A percentile compares a stretch with the other conserved stretches of the same genome.
phyloP scores from a whole-genome alignment of 768 basidiomycete species.

The Tulasnella calospora region DNA sequence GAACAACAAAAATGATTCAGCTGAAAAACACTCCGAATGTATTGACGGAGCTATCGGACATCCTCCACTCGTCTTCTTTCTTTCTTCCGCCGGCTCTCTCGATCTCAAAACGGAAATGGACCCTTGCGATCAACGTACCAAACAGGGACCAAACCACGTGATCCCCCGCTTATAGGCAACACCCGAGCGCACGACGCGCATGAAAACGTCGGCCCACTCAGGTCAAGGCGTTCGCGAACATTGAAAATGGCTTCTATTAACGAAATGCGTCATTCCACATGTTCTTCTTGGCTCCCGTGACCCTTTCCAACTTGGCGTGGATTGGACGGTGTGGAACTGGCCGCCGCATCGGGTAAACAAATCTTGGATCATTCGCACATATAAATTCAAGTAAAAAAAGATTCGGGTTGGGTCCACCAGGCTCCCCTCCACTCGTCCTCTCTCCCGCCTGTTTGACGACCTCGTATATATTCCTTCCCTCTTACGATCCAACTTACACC shows the following conservation, averaged over 20 bases:
- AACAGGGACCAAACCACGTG: background rate
- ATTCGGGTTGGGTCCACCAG: background rate
- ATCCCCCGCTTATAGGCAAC: background rate
- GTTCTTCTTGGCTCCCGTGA: background rate
- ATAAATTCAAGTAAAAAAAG: background rate
- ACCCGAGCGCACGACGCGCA: background rate
- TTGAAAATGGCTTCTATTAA: background rate
- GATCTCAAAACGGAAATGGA: background rate
- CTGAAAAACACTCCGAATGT: background rate
- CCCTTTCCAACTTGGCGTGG: background rate
- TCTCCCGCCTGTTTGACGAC: background rate
- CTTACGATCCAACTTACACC: background rate
- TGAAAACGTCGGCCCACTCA: background rate
- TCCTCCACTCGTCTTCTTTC: background rate
- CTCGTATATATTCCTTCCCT: background rate
- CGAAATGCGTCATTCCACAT: background rate
- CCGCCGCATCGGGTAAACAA: background rate
- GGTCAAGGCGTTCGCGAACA: background rate
- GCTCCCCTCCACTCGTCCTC: background rate
- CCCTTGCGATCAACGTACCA: background rate
- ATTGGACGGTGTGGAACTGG: background rate
- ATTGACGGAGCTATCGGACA: slow-evolving; percentile 3
- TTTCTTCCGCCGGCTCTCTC: background rate
- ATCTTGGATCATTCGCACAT: too few species aligned
- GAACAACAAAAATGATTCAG: background rate